Evolutionary conservation across 305 asterid species (phyloP), one percentile per base, ranked within the genome.

Genomic region (Fraxinus velutina): DNA sequence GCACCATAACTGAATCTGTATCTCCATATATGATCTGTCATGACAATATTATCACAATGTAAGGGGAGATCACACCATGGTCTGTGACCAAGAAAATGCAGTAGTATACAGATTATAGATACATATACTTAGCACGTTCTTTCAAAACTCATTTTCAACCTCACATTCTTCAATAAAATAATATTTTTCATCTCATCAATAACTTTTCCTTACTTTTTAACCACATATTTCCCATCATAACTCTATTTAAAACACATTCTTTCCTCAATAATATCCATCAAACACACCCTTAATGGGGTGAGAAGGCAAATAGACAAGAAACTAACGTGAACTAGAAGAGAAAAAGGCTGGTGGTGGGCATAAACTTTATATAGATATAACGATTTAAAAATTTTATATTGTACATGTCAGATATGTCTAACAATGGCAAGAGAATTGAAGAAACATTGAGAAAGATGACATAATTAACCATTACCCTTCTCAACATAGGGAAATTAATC

Each of bases 1-100:
- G 98, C 92, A 96, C 99, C 99, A 96, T 96, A 75, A 96, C 98
- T 55, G 99, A 96, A 89, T 96, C 99, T 71, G 99, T 96, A 89
- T 96, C 99, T 83, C 99, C 99, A 89, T 96, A 96, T 88, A 96
- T 94, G 86, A 96, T 91, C 99, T 96, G 90, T 79, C 85, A 89
- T 64, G 33, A 79, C 17, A 64, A 78, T 37, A 74, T 74, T 32
- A 39, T 66, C 64, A 78, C 60, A 55, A 79, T 39, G 27, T 62
- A 39, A 77, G 79, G 81, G 72, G 76, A 22, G 34, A 52, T 71
- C 36, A 52, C 37, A 66, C 86, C 22, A 79, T 83, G 74, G 78
- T 17, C 77, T 39, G 32, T 34, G 78, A 74, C 50, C 77, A 33
- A 47, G 75, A 62, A 39, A 47, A 30, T 36, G 73, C 34, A 71